Base-by-base conservation (phyloP, 2,329 filamentous ascomycete species). In the Colletotrichum tanaceti region DNA sequence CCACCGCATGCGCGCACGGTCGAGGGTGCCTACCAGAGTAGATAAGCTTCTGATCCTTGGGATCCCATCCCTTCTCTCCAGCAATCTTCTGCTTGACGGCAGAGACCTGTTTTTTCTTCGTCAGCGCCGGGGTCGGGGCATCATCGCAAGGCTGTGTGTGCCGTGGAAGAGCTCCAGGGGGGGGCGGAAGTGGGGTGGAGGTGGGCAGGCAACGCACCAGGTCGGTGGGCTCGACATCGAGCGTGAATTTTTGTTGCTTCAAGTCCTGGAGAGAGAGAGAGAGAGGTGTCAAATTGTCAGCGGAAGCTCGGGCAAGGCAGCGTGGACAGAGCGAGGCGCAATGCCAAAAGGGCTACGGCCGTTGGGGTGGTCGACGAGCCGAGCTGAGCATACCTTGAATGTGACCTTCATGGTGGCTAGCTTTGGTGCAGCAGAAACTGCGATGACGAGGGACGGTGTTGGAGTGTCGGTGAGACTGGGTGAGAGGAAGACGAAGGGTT, bases 171-270 rank as follows among this genome's bases (percentile, higher is more conserved):
- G 60, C 59, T 69, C 61, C n/a, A n/a, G 68, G 66, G 63, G 71
- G 63, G 49, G 18, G 41, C 63, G 66, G 71, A 66, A 62, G 69
- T 70, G 65, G 73, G 73, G 72, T 78, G 77, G 79, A 76, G 76
- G 32, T 35, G 32, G 32, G 32, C 32, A 35, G 32, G 32, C 32
- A 35, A 80, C 91, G 76, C 90, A 98, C 94, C 80, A 93, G 92
- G 79, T 98, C 94, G 73, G 92, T 90, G 72, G 94, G 93, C 81
- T 98, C 94, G 77, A 94, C 93, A 74, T 98, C 95, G 85, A 99
- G 92, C 77, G 91, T 90, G 84, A 99, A 99, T 86, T 98, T 98
- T 81, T 98, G 93, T 83, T 98, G 96, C 87, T 98, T 98, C 77
- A 99, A 88, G 85, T 99, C 96, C 94, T 98, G 75, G 41, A 74